A percentile compares a stretch with the other conserved stretches of the same genome.
phyloP scores from a whole-genome alignment of 129 eudicot genomes.

The Tagetes erecta region DNA sequence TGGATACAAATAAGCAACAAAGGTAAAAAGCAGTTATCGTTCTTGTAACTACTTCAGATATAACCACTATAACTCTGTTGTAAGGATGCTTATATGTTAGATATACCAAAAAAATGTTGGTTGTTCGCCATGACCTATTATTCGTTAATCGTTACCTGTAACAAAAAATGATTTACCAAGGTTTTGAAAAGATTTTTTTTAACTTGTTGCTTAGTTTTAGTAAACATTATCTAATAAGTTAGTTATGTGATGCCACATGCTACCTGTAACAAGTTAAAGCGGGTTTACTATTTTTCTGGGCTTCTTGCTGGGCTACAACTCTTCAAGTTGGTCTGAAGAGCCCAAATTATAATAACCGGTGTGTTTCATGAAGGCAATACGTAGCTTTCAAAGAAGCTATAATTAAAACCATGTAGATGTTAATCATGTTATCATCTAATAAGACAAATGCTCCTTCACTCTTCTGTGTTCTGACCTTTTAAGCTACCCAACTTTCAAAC shows the following conservation, averaged over 20 bases:
- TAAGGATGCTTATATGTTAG: constrained; percentile 25
- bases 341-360: background rate
- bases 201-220: background rate
- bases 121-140: background rate
- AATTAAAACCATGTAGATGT: background rate
- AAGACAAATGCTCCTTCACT: background rate
- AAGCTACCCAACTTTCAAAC: too few species aligned
- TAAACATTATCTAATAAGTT: background rate
- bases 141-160: background rate
- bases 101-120: background rate
- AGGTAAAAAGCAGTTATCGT: constrained; percentile 9
- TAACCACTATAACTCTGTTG: constrained; percentile 19
- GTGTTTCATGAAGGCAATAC: background rate
- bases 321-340: background rate
- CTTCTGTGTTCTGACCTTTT: too few species aligned
- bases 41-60: constrained; percentile 1
- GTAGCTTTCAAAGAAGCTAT: background rate
- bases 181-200: background rate
- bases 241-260: background rate
- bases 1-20: constrained; percentile 17
- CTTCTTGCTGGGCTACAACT: too few species aligned
- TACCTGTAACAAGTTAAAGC: background rate
- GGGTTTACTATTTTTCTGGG: background rate
- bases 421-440: too few species aligned
- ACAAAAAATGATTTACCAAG: background rate